phyloP scores from a whole-genome alignment of 2,329 filamentous ascomycete genomes.

The Ophiostoma fasciatum region DNA sequence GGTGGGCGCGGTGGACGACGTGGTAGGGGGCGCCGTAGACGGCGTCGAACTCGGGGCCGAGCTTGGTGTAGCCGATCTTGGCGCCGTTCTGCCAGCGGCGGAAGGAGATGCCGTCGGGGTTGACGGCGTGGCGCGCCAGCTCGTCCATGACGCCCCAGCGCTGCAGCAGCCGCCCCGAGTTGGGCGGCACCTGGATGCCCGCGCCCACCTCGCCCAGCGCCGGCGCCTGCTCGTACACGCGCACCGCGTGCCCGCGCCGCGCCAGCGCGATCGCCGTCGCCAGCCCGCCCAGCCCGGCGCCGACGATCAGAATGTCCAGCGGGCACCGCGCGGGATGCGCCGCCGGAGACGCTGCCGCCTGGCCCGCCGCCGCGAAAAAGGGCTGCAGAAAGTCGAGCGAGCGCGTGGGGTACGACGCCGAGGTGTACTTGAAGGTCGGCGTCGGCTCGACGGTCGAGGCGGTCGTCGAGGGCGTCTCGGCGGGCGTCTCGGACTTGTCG shows the following conservation, averaged over 20 bases:
- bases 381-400: too few species aligned
- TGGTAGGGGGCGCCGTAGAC: constrained; percentile 18
- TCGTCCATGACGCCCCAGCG: constrained; percentile 19
- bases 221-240: constrained; percentile 24
- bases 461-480: too few species aligned
- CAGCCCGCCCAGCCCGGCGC: constrained; percentile 21
- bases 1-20: constrained; percentile 20
- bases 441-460: too few species aligned
- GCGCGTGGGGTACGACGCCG: too few species aligned
- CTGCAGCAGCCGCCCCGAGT: constrained; percentile 18
- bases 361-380: too few species aligned
- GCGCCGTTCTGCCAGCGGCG: constrained; percentile 20
- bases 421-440: too few species aligned
- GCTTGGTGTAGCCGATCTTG: constrained; percentile 20
- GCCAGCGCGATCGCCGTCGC: constrained; percentile 24
- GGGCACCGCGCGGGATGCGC: too few species aligned
- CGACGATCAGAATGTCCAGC: constrained; percentile 13
- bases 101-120: constrained; percentile 19
- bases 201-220: constrained; percentile 25
- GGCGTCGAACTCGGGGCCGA: constrained; percentile 16
- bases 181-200: constrained; percentile 25
- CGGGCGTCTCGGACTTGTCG: too few species aligned
- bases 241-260: constrained; percentile 22
- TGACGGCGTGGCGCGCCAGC: constrained; percentile 15
- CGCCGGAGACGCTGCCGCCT: too few species aligned